A percentile compares a stretch with the other conserved stretches of the same genome.
Conservation (phyloP, 2,329 filamentous ascomycete genomes). For the Fusarium phyllophilum region DNA sequence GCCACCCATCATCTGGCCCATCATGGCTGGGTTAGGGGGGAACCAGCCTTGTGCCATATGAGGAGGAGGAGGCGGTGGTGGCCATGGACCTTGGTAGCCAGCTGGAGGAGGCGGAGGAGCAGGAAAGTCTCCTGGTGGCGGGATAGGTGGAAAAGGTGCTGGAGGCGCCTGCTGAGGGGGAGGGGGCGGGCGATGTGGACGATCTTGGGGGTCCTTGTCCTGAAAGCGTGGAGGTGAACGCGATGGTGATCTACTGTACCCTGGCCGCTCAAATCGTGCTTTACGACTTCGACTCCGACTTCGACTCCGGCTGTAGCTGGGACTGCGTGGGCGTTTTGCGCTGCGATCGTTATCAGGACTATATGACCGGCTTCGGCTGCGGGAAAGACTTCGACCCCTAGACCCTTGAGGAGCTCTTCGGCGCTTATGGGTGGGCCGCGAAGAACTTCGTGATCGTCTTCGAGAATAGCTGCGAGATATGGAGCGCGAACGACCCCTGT, state of each 20-base stretch:
- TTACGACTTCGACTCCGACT: conserved; percentile 39
- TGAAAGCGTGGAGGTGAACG: conserved; percentile 35
- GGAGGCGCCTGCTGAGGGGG: conserved; percentile 39
- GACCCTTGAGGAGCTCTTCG: conserved; percentile 43
- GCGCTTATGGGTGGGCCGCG: conserved; percentile 47
- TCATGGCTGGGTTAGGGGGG: conserved; percentile 41
- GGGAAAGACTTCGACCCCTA: conserved; percentile 33
- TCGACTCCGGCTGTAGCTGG: conserved; percentile 47
- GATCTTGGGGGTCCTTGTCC: conserved; percentile 22
- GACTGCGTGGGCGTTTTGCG: conserved; percentile 37
- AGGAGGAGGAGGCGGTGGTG: conserved; percentile 50
- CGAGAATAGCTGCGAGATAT: conserved; percentile 45
- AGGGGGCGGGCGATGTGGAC: conserved; percentile 38
- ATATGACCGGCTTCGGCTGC: conserved; percentile 46
- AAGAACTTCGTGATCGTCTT: conserved; percentile 46
- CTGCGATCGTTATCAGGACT: conserved; percentile 38
- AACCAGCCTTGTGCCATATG: conserved; percentile 43
- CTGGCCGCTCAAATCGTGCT: conserved; percentile 29
- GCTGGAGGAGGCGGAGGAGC: conserved; percentile 39
- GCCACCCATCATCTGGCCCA: conserved; percentile 42
- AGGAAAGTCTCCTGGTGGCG: conserved; percentile 28
- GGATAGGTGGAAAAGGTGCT: conserved; percentile 31
- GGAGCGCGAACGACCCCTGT: conserved; percentile 50
- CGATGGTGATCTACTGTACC: conserved; percentile 43
- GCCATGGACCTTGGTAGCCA: conserved; percentile 56